Evolutionary conservation across 2,329 filamentous ascomycete species (phyloP).

Genomic region (Whalleya microplaca): DNA sequence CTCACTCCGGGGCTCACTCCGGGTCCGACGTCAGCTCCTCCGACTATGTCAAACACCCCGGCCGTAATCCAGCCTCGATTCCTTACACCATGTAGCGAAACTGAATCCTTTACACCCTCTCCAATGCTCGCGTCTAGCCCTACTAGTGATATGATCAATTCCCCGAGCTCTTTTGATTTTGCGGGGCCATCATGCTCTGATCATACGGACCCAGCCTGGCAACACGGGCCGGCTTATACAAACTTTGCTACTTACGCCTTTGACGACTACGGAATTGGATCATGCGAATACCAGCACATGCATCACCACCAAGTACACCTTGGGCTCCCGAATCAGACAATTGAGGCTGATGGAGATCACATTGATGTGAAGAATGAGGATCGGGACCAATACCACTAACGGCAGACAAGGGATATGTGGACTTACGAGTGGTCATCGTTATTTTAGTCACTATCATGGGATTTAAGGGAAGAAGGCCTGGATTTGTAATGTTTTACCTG

Average conservation of each 20-base stretch:
- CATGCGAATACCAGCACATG: slow-evolving; percentile 37
- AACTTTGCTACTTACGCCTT: slow-evolving; percentile 48
- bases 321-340: slow-evolving; percentile 30
- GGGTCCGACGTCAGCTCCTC: slow-evolving; percentile 35
- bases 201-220: slow-evolving; percentile 33
- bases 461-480: neutral
- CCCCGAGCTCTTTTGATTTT: slow-evolving; percentile 37
- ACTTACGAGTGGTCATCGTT: neutral
- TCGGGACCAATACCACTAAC: slow-evolving; percentile 56
- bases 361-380: slow-evolving; percentile 42
- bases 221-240: slow-evolving; percentile 41
- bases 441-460: no score
- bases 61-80: slow-evolving; percentile 41
- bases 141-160: slow-evolving; percentile 37
- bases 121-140: slow-evolving; percentile 39
- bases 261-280: slow-evolving; percentile 39
- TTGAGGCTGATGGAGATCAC: slow-evolving; percentile 34
- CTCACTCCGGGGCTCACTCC: slow-evolving; percentile 32
- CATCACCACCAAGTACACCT: slow-evolving; percentile 34
- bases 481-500: neutral
- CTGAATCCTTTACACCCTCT: slow-evolving; percentile 42
- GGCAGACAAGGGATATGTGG: slow-evolving; percentile 29
- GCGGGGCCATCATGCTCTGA: slow-evolving; percentile 36
- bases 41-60: slow-evolving; percentile 33
- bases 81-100: slow-evolving; percentile 59